Conservation (phyloP, 202 grass and related monocot species). For the Brachypodium distachyon region DNA sequence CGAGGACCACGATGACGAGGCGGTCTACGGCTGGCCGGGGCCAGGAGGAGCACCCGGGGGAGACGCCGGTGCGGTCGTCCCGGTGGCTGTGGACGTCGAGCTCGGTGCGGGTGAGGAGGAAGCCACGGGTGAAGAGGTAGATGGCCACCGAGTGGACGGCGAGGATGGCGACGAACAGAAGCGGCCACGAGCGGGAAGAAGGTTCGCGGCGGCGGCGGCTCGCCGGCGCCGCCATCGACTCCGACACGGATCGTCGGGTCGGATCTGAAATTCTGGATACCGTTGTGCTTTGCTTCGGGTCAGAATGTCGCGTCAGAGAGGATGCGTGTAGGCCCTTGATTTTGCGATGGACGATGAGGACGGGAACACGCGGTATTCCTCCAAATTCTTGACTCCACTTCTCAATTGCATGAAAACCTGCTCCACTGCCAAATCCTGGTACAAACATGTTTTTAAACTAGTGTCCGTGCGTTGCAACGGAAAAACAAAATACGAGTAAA, state of each 20-base stretch:
- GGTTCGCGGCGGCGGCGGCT: background rate
- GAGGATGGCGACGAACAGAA: constrained; percentile 41
- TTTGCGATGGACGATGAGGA: background rate
- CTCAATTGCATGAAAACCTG: too few relatives aligned
- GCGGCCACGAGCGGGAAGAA: constrained; percentile 6
- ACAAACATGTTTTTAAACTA: too few relatives aligned
- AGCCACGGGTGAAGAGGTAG: constrained; percentile 88
- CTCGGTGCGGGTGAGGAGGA: constrained; percentile 91
- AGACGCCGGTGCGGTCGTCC: constrained; percentile 37
- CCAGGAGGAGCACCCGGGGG: constrained; percentile 44
- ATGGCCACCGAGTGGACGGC: constrained; percentile 41
- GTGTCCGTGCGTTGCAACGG: too few relatives aligned
- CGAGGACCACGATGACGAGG: constrained; percentile 69
- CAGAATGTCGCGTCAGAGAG: background rate
- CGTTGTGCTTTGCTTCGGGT: background rate
- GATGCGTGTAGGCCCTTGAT: background rate
- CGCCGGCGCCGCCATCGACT: constrained; percentile 24
- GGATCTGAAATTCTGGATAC: background rate
- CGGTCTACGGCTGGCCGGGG: constrained; percentile 53
- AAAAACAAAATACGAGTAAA: too few relatives aligned
- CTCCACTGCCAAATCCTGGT: too few relatives aligned
- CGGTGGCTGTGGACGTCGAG: constrained; percentile 61
- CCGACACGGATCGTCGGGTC: background rate
- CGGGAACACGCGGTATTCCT: background rate
- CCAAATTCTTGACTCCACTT: too few relatives aligned